Percentiles rank a stretch among this genome's conserved stretches.
Conservation (phyloP, 2,329 filamentous ascomycete species). For the Ilyonectria destructans region DNA sequence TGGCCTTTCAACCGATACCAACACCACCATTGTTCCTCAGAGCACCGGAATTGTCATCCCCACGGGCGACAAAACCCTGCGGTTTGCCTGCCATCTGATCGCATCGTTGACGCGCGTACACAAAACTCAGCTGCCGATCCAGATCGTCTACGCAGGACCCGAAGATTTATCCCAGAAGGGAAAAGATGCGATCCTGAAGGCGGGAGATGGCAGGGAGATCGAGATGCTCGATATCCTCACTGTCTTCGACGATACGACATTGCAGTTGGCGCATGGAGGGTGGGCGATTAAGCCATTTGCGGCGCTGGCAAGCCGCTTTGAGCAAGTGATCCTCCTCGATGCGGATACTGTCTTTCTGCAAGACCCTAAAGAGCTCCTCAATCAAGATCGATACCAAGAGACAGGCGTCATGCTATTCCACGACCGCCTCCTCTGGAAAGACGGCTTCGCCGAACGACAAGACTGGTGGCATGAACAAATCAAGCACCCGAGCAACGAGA, state of each 20-base stretch:
- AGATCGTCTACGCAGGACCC: conserved; percentile 57
- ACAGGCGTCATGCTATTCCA: conserved; percentile 59
- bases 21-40: conserved; percentile 20
- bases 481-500: conserved; percentile 52
- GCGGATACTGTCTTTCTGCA: conserved; percentile 60
- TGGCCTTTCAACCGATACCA: conserved; percentile 23
- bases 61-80: conserved; percentile 52
- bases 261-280: conserved; percentile 51
- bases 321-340: conserved; percentile 58
- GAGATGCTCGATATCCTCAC: conserved; percentile 54
- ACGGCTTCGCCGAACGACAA: conserved; percentile 53
- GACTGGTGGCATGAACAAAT: conserved; percentile 59
- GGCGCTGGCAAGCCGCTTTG: conserved; percentile 54
- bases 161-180: conserved; percentile 48
- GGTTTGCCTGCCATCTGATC: conserved; percentile 56
- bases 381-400: conserved; percentile 51
- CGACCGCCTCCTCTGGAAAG: conserved; percentile 59
- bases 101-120: conserved; percentile 52
- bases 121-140: conserved; percentile 53
- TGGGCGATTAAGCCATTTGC: conserved; percentile 63
- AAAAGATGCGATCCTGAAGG: conserved; percentile 46
- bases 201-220: conserved; percentile 37
- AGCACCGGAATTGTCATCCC: conserved; percentile 56
- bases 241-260: conserved; percentile 53
- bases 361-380: conserved; percentile 53